Percentiles rank a stretch among this genome's conserved stretches.
phyloP scores from a whole-genome alignment of 2,329 filamentous ascomycete genomes.

The Paecilomyces sp. region DNA sequence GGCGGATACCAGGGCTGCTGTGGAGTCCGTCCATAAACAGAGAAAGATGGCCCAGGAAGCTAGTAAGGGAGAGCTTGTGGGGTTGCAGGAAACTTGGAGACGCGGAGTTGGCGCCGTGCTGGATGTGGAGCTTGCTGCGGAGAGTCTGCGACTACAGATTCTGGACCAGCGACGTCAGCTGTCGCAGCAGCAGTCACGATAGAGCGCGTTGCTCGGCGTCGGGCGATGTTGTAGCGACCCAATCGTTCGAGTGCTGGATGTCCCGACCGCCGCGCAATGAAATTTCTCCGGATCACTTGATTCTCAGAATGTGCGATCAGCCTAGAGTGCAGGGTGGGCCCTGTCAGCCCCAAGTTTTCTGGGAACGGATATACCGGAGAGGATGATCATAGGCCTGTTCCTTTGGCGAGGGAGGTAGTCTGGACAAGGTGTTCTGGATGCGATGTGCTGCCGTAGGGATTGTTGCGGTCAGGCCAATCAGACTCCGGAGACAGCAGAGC shows the following conservation, averaged over 20 bases:
- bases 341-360: background rate
- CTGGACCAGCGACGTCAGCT: conserved; percentile 50
- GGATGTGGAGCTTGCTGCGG: conserved; percentile 79
- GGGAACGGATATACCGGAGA: background rate
- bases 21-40: conserved; percentile 66
- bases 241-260: background rate
- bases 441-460: background rate
- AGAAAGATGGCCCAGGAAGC: conserved; percentile 64
- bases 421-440: background rate
- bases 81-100: conserved; percentile 72
- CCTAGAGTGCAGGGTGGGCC: background rate
- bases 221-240: conserved; percentile 2
- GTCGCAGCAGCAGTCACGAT: conserved; percentile 26
- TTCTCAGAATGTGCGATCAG: background rate
- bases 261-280: background rate
- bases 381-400: background rate
- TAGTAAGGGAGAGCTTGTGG: conserved; percentile 63
- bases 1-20: conserved; percentile 56
- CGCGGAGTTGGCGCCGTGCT: conserved; percentile 69
- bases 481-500: background rate
- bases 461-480: background rate
- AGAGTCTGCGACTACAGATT: conserved; percentile 61
- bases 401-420: background rate
- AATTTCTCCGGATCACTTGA: background rate
- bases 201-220: conserved; percentile 7